A percentile compares a stretch with the other conserved stretches of the same genome.
These are phyloP conservation scores for Picea sitchensis DNA, from an alignment of 75 land plant genomes.

Conservation along the genomic window DNA sequence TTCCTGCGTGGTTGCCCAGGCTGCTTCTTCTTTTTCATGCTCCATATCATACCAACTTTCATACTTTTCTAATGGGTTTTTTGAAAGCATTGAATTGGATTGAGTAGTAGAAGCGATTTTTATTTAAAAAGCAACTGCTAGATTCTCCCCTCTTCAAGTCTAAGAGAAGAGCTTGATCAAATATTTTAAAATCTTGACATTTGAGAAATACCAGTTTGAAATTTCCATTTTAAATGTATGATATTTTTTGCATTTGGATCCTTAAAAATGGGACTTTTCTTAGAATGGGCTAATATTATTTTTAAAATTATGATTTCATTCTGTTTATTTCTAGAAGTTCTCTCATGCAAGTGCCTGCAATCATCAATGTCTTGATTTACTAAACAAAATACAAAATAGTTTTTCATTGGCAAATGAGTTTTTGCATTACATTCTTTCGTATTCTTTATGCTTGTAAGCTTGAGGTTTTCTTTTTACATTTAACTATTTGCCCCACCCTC, in stretches of 20 bases:
- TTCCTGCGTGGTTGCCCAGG: too few relatives aligned
- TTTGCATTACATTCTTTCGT: too few relatives aligned
- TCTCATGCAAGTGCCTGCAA: neutral
- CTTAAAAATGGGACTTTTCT: neutral
- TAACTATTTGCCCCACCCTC: too few relatives aligned
- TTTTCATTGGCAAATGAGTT: too few relatives aligned
- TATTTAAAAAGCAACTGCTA: conserved; percentile 2
- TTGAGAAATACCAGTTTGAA: neutral
- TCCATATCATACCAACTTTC: neutral
- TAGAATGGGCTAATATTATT: neutral
- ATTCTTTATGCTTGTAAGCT: too few relatives aligned
- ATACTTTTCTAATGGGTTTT: neutral
- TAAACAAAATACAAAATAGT: too few relatives aligned
- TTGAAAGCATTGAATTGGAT: too few relatives aligned
- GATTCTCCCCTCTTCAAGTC: neutral
- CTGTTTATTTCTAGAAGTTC: neutral
- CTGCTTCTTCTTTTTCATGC: too few relatives aligned
- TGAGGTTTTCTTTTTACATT: too few relatives aligned
- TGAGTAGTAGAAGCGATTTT: neutral
- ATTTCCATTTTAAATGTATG: neutral
- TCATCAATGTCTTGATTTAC: too few relatives aligned
- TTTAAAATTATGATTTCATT: neutral
- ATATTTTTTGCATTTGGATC: too few relatives aligned
- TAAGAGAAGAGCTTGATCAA: neutral
- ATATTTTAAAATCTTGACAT: neutral